phyloP scores from a whole-genome alignment of 139 green algal species.

The Chlamydomonas urium region DNA sequence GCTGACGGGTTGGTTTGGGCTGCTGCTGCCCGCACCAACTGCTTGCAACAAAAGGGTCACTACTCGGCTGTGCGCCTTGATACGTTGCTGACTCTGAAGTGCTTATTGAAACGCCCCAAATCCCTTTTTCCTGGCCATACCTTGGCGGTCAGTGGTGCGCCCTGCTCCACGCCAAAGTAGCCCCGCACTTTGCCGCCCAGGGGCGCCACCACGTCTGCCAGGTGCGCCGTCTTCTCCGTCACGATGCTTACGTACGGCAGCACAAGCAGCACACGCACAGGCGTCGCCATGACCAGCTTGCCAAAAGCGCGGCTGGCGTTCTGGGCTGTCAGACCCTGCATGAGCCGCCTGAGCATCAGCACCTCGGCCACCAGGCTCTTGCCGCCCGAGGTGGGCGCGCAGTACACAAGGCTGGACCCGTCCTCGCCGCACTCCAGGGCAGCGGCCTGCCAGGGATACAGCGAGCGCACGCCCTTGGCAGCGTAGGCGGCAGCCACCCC shows the following conservation, averaged over 20 bases:
- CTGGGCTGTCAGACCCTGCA: constrained; percentile 77
- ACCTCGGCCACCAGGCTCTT: constrained; percentile 87
- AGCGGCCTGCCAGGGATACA: constrained; percentile 74
- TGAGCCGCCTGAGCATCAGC: constrained; percentile 85
- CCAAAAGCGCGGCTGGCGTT: constrained; percentile 8
- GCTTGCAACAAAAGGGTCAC: too few relatives aligned
- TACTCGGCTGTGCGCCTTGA: too few relatives aligned
- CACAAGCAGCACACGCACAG: constrained; percentile 58
- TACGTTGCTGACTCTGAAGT: too few relatives aligned
- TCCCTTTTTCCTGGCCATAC: too few relatives aligned
- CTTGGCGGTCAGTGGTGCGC: constrained; percentile 23
- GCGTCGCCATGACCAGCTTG: neutral
- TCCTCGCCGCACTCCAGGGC: constrained; percentile 59
- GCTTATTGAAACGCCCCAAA: too few relatives aligned
- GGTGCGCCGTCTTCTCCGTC: constrained; percentile 56
- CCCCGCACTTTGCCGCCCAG: constrained; percentile 39
- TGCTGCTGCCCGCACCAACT: too few relatives aligned
- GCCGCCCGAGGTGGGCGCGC: constrained; percentile 77
- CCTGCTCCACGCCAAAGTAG: constrained; percentile 39
- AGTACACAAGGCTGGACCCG: constrained; percentile 77
- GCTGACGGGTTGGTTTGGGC: too few relatives aligned
- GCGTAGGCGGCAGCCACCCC: constrained; percentile 42
- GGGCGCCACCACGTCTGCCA: constrained; percentile 36
- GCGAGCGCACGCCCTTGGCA: constrained; percentile 41
- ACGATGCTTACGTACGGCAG: constrained; percentile 68